Evolutionary conservation across 2,329 filamentous ascomycete genomes (phyloP).

Genomic region (Arthrobotrys entomopaga): DNA sequence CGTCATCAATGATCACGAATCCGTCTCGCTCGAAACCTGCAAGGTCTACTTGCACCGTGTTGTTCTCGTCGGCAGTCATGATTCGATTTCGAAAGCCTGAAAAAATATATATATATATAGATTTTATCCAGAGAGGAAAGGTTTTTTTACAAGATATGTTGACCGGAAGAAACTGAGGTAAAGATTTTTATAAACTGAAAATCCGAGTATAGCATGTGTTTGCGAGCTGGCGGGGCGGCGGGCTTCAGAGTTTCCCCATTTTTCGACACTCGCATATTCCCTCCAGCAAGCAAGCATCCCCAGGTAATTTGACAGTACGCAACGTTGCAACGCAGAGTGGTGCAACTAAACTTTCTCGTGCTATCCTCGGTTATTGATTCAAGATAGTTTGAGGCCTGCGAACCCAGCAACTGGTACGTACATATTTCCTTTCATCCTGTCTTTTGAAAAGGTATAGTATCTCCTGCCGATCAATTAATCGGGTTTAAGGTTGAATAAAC

Average conservation of each 20-base stretch:
- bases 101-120: not conserved
- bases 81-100: not conserved
- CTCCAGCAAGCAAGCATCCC: slow-evolving; percentile 11
- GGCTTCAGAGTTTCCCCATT: slow-evolving; percentile 43
- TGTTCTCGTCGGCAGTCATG: slow-evolving; percentile 30
- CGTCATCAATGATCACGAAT: slow-evolving; percentile 47
- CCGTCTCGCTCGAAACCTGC: slow-evolving; percentile 45
- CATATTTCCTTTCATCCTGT: no score
- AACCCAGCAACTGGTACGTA: no score
- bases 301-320: no score
- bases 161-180: no score
- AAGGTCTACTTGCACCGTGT: slow-evolving; percentile 25
- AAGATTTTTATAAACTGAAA: not conserved
- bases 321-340: not conserved
- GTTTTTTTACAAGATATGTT: no score
- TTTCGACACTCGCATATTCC: slow-evolving; percentile 5
- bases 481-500: no score
- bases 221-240: slow-evolving; percentile 17
- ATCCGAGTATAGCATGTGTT: slow-evolving; percentile 43
- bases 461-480: no score
- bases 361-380: not conserved
- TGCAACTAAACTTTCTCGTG: not conserved
- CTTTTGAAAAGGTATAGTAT: no score
- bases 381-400: not conserved
- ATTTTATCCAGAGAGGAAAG: not conserved